Percentiles rank a stretch among this genome's conserved stretches.
Evolutionary conservation across 106 monocot genomes (phyloP).

Genomic region (Apostasia shenzhenica): DNA sequence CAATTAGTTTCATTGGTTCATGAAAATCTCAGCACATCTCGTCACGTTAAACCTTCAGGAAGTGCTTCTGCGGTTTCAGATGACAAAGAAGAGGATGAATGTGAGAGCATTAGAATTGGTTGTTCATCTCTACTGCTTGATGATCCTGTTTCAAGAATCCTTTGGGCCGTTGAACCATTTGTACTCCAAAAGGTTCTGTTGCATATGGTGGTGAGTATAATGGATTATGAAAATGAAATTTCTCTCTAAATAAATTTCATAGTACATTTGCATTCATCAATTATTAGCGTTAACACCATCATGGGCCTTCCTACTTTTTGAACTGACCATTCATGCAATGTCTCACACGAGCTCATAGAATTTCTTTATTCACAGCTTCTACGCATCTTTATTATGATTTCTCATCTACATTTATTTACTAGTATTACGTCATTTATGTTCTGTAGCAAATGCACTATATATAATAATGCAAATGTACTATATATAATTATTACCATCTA

Average conservation of each 20-base stretch:
- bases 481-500: too few relatives aligned
- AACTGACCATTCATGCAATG: too few relatives aligned
- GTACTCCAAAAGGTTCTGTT: constrained; percentile 44
- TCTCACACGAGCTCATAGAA: too few relatives aligned
- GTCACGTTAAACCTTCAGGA: constrained; percentile 15
- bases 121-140: constrained; percentile 13
- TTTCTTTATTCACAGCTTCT: too few relatives aligned
- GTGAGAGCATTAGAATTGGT: constrained; percentile 5
- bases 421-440: too few relatives aligned
- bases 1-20: constrained; percentile 70
- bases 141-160: constrained; percentile 54
- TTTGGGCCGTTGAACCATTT: constrained; percentile 45
- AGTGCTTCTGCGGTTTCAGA: constrained; percentile 5
- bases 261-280: too few relatives aligned
- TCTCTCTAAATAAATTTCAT: neutral
- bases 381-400: too few relatives aligned
- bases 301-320: too few relatives aligned
- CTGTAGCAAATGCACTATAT: too few relatives aligned
- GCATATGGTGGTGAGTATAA: constrained; percentile 47
- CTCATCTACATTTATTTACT: too few relatives aligned
- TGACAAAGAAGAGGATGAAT: constrained; percentile 1
- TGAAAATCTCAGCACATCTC: constrained; percentile 26
- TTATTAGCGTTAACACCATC: too few relatives aligned
- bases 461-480: too few relatives aligned
- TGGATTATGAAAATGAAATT: neutral